Evolutionary conservation across 306 rosid genomes (phyloP), one percentile per base, ranked within the genome.

Genomic region (Prunus fruticosa): DNA sequence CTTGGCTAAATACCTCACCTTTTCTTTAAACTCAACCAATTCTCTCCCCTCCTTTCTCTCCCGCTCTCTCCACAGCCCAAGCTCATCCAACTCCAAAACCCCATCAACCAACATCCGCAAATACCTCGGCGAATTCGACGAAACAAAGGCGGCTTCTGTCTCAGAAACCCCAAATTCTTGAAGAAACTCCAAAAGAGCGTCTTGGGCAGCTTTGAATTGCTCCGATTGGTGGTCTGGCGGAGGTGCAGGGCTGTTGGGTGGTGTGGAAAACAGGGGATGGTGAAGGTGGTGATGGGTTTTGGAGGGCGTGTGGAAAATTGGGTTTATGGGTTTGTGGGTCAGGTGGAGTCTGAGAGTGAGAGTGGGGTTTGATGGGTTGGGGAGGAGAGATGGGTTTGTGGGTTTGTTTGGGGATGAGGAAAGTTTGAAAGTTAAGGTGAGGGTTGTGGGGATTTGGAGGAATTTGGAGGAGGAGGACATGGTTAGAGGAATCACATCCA

Each of bases 21-120:
- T 92, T 23, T 83, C 94, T 67, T 78, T 86, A 46, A 89, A 90
- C 82, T 81, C 86, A 54, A 57, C 64, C 64, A 6, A 10, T 11
- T 60, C 69, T 34, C 64, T 19, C 20, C 72, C 49, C 47, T 63
- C 68, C 15, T 34, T 72, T 54, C 47, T 54, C 23, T 46, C 67
- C 72, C 77, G 63, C 0, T 74, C 69, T 66, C 57, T 62, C 93
- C 85, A 88, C 78, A 76, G 47, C 38, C 87, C 81, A 13, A 85
- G 77, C 74, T 92, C 96, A 32, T 90, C 98, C 93, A 90, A 81
- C 49, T 92, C 97, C 80, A 64, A 75, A 11, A 88, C 97, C 68
- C 87, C 89, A 45, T 89, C 95, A 5, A 90, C 79, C 78, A 95
- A 67, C 93, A 89, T 92, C 62, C 79, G 72, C 83, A 90, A 54